These are phyloP conservation scores for Leishmania lainsoni DNA, from an alignment of 208 protist species.

Conservation along the genomic window DNA sequence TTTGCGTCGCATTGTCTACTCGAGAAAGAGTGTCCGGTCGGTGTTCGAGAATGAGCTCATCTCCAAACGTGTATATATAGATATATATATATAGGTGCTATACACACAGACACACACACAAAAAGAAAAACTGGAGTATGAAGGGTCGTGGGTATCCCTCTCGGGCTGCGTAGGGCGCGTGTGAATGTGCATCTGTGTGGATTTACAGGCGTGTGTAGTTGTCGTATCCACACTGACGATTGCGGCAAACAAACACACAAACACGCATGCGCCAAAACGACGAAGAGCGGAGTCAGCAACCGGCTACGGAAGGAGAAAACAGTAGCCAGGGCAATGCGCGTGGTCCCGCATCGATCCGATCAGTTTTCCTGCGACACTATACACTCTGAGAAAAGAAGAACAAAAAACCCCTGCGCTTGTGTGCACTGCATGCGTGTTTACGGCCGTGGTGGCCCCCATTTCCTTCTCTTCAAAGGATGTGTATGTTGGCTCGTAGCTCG, in stretches of 20 bases:
- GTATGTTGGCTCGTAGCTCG: neutral
- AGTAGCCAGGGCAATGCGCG: neutral
- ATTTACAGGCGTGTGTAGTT: neutral
- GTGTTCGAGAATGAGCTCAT: neutral
- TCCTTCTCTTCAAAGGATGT: neutral
- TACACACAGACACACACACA: too few relatives aligned
- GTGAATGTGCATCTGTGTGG: neutral
- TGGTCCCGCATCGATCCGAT: neutral
- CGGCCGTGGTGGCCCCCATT: neutral
- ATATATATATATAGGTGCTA: too few relatives aligned
- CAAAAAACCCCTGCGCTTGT: neutral
- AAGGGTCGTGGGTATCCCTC: neutral
- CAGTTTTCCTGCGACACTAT: neutral
- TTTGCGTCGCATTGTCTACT: neutral
- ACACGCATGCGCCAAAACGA: neutral
- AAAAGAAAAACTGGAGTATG: neutral
- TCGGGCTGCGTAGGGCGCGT: neutral
- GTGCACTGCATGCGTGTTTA: neutral
- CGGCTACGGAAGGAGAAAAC: neutral
- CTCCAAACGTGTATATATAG: neutral
- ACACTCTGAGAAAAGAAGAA: neutral
- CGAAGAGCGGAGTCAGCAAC: neutral
- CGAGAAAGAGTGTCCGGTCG: neutral
- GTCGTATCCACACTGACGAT: neutral
- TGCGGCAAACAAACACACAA: neutral